phyloP scores from a whole-genome alignment of 306 rosid species.

The Gleditsia sinensis region DNA sequence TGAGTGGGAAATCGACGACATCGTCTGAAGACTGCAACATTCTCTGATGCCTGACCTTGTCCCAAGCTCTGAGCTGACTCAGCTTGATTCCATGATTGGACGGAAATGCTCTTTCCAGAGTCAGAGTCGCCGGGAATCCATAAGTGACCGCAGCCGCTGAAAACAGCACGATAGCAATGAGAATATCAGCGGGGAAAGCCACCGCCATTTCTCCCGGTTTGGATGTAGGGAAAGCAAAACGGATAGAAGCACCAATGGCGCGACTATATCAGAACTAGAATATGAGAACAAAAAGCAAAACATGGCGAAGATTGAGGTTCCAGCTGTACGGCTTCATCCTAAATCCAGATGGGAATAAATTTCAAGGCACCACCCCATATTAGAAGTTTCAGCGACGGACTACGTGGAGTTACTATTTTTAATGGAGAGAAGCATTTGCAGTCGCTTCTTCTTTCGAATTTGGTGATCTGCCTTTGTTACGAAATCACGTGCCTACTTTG shows the following conservation, averaged over 20 bases:
- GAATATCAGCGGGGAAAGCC: conserved; percentile 13
- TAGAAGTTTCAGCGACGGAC: conserved; percentile 1
- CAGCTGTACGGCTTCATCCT: conserved; percentile 24
- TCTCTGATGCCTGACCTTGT: conserved; percentile 67
- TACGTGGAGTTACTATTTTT: background rate
- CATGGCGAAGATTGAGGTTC: conserved; percentile 6
- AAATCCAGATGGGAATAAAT: background rate
- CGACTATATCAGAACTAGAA: conserved; percentile 25
- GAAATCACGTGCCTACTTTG: no score
- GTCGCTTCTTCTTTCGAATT: no score
- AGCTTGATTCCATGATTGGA: conserved; percentile 55
- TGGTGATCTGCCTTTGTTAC: no score
- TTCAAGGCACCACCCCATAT: no score
- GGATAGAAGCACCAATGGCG: no score
- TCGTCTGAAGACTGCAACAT: conserved; percentile 64
- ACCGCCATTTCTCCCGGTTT: conserved; percentile 36
- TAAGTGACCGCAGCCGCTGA: conserved; percentile 24
- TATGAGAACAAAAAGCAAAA: conserved; percentile 36
- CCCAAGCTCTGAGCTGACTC: conserved; percentile 64
- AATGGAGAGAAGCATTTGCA: no score
- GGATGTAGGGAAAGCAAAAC: no score
- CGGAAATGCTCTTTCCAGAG: conserved; percentile 83
- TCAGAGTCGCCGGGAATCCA: conserved; percentile 53
- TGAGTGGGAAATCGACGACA: conserved; percentile 65
- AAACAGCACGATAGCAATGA: conserved; percentile 43